Evolutionary conservation across 1,139 yeast species (phyloP).

Genomic region (Taphrina sp.): DNA sequence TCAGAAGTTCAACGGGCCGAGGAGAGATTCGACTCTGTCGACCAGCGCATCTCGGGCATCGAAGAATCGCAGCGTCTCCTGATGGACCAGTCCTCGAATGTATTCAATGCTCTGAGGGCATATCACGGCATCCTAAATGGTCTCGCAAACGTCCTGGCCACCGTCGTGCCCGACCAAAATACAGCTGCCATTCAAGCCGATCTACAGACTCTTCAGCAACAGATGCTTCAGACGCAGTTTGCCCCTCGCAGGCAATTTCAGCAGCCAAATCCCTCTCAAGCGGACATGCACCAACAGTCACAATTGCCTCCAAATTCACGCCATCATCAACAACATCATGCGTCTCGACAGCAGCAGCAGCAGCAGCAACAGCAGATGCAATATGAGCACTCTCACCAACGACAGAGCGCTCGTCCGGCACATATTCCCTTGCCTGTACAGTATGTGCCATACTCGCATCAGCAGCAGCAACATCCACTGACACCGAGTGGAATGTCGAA

Average conservation of each 20-base stretch:
- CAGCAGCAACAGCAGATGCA: constrained; percentile 12
- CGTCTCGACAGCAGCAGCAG: too few relatives aligned
- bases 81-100: constrained; percentile 26
- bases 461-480: too few relatives aligned
- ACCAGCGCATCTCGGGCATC: constrained; percentile 15
- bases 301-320: neutral
- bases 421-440: too few relatives aligned
- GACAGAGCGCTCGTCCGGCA: neutral
- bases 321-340: neutral
- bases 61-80: constrained; percentile 27
- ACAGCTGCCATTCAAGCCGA: constrained; percentile 16
- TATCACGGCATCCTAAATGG: constrained; percentile 21
- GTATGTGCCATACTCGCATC: too few relatives aligned
- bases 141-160: constrained; percentile 13
- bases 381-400: neutral
- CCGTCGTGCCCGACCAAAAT: constrained; percentile 11
- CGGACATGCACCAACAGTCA: neutral
- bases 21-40: neutral
- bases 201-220: constrained; percentile 11
- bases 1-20: neutral
- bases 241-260: constrained; percentile 8
- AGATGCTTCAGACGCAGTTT: constrained; percentile 22
- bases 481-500: too few relatives aligned
- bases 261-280: too few relatives aligned
- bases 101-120: constrained; percentile 14